These are phyloP conservation scores for Microbotryum intermedium DNA, from an alignment of 1,284 basidiomycete species.

Conservation along the genomic window DNA sequence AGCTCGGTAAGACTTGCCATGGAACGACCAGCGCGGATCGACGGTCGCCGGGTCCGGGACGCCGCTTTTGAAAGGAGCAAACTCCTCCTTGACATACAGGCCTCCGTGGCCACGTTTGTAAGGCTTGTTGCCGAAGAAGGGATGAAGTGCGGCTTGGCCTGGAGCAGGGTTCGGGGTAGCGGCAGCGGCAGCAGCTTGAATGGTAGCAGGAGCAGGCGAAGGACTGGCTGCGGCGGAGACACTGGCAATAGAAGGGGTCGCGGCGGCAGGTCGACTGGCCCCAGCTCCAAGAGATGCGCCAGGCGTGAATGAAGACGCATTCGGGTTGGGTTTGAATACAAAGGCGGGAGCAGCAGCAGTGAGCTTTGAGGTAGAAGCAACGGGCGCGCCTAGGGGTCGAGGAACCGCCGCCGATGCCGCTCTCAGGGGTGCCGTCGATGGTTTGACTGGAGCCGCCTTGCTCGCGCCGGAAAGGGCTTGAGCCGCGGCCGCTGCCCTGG, in stretches of 20 bases:
- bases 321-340: slow-evolving; percentile 33
- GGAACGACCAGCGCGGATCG: slow-evolving; percentile 29
- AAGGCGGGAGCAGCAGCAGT: slow-evolving; percentile 34
- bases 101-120: slow-evolving; percentile 20
- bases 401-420: slow-evolving; percentile 10
- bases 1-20: slow-evolving; percentile 31
- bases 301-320: slow-evolving; percentile 33
- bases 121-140: slow-evolving; percentile 33
- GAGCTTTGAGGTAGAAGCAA: slow-evolving; percentile 29
- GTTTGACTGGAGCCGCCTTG: neutral
- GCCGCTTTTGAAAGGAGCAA: slow-evolving; percentile 32
- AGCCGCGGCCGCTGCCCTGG: neutral
- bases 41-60: slow-evolving; percentile 23
- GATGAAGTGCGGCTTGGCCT: slow-evolving; percentile 16
- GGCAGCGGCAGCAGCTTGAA: slow-evolving; percentile 2
- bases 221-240: slow-evolving; percentile 5
- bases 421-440: slow-evolving; percentile 3
- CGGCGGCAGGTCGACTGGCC: too few species aligned
- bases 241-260: neutral
- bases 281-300: slow-evolving; percentile 5
- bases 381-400: neutral
- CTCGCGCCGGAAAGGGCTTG: too few species aligned
- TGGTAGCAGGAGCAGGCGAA: neutral
- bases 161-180: neutral
- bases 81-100: slow-evolving; percentile 36